phyloP scores from a whole-genome alignment of 306 rosid species.

The Ochetophila trinervis region DNA sequence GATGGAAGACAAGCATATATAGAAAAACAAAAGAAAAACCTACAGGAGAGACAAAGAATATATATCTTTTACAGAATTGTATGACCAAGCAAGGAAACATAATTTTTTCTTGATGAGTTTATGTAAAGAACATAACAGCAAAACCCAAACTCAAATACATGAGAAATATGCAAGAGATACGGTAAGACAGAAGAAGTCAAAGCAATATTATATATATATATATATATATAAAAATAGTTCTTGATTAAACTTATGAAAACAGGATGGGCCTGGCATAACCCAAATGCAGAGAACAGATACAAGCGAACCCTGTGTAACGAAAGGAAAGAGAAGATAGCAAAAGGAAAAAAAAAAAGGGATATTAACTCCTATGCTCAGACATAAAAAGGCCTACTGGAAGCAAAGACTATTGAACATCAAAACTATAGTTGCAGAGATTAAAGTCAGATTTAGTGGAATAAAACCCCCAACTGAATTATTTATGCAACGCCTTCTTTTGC shows the following conservation, averaged over 20 bases:
- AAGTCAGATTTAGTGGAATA: no score
- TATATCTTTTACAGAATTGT: neutral
- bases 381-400: no score
- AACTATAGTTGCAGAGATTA: no score
- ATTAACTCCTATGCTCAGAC: no score
- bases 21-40: constrained; percentile 1
- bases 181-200: no score
- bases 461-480: neutral
- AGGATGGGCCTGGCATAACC: neutral
- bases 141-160: neutral
- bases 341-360: no score
- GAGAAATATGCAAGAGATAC: neutral
- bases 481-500: neutral
- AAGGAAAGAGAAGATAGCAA: no score
- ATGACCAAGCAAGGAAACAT: constrained; percentile 4
- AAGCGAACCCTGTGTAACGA: neutral
- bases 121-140: neutral
- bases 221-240: no score
- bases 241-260: neutral
- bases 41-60: constrained; percentile 16
- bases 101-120: neutral
- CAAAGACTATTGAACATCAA: no score
- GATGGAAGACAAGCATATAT: constrained; percentile 6
- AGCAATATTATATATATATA: neutral
- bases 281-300: neutral